phyloP scores from a whole-genome alignment of 495 filamentous ascomycete species.

The Apodospora peruviana region DNA sequence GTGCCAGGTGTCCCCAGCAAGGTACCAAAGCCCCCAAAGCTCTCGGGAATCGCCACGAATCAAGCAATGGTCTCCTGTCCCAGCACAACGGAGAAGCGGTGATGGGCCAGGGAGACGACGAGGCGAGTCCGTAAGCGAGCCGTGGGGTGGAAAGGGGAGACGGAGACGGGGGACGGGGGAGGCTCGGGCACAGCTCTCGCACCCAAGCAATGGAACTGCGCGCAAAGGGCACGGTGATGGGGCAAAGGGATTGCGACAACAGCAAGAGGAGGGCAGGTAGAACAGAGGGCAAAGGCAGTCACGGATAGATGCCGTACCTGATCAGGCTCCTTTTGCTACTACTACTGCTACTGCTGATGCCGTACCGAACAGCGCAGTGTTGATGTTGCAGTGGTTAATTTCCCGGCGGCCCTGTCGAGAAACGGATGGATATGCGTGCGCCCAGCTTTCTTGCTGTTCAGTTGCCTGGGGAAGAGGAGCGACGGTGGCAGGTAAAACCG shows the following conservation, averaged over 20 bases:
- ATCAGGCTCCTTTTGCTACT: constrained; percentile 10
- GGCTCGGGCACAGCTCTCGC: background rate
- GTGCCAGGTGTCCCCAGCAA: constrained; percentile 9
- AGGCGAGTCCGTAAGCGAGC: constrained; percentile 7
- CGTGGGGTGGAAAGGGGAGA: background rate
- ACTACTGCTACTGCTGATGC: no score
- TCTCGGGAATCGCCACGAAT: constrained; percentile 3
- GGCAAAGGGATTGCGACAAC: background rate
- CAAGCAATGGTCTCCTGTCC: constrained; percentile 10
- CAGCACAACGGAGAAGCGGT: constrained; percentile 1
- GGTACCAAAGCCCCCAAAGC: constrained; percentile 1
- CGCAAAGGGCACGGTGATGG: background rate
- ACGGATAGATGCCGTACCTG: constrained; percentile 8
- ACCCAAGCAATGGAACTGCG: background rate
- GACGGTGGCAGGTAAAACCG: constrained; percentile 3
- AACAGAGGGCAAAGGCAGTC: background rate
- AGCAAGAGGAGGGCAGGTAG: background rate
- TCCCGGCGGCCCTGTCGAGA: constrained; percentile 15
- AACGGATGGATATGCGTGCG: no score
- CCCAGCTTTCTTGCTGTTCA: no score
- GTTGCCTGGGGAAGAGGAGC: no score
- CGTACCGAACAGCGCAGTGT: no score
- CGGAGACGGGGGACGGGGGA: background rate
- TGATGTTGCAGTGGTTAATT: constrained; percentile 27
- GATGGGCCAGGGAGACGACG: constrained; percentile 6